Evolutionary conservation across 441 rosid species (phyloP).

Genomic region (Populus tomentosa): DNA sequence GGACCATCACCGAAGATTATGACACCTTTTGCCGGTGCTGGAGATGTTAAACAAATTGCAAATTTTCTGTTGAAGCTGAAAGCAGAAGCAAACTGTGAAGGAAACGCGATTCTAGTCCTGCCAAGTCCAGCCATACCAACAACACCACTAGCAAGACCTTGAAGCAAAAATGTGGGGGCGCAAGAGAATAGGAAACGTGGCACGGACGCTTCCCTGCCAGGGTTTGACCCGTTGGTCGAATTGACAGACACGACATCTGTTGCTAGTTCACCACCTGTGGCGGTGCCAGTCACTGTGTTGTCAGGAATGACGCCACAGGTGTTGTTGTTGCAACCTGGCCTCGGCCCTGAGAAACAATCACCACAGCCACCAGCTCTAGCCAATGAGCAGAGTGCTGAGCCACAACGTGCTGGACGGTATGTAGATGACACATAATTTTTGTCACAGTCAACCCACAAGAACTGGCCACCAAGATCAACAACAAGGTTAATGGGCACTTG

Average conservation of each 20-base stretch:
- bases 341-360: slow-evolving; percentile 38
- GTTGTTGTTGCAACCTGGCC: slow-evolving; percentile 69
- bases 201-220: slow-evolving; percentile 31
- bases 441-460: slow-evolving; percentile 65
- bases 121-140: slow-evolving; percentile 66
- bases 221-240: slow-evolving; percentile 55
- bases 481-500: slow-evolving; percentile 39
- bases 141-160: slow-evolving; percentile 50
- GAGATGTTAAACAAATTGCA: slow-evolving; percentile 45
- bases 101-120: slow-evolving; percentile 36
- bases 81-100: slow-evolving; percentile 47
- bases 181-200: slow-evolving; percentile 36
- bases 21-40: slow-evolving; percentile 31
- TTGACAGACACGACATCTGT: slow-evolving; percentile 43
- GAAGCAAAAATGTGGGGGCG: slow-evolving; percentile 34
- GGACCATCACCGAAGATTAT: slow-evolving; percentile 58
- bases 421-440: slow-evolving; percentile 50
- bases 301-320: slow-evolving; percentile 47
- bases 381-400: slow-evolving; percentile 53
- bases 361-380: slow-evolving; percentile 44
- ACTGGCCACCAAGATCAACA: slow-evolving; percentile 61
- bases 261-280: slow-evolving; percentile 50
- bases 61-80: slow-evolving; percentile 52
- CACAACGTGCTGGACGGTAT: slow-evolving; percentile 42
- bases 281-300: slow-evolving; percentile 37